Base-by-base conservation (phyloP, 208 protist genomes). In the Leishmania major region DNA sequence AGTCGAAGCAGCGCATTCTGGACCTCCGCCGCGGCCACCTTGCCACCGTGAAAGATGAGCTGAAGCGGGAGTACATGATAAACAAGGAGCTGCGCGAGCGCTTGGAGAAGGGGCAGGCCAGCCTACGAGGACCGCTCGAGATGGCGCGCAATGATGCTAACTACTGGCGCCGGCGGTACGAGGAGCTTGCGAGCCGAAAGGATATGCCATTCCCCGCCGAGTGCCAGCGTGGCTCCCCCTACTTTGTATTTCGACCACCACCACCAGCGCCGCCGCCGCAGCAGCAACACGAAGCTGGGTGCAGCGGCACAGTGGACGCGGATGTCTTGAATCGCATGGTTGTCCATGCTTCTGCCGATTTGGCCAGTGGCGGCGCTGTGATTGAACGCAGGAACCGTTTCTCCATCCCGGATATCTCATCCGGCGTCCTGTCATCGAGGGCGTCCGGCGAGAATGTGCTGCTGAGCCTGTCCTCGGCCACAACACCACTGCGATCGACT, bases 11-110 rank as follows among this genome's bases (percentile, higher is more conserved):
- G 72, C 82, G 78, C 57, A 73, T 86, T 37, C 86, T 98, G 1
- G 62, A 80, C 2, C 88, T 96, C 35, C 93, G 94, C 19, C 88
- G 96, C 51, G 84, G 91, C 51, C 94, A 92, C 62, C 91, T 98
- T 64, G 92, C 94, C 62, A 90, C 80, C 53, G 83, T 98, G n/a
- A 91, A 93, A 59, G 77, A 85, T 67, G 88, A 87, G 6, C 83
- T 98, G 71, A 75, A 89, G 79, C 83, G 94, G 28, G 95, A 93
- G 84, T 86, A 85, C 70, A 69, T 79, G 43, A 75, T 77, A 28
- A 92, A 88, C 71, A 66, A 87, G 57, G 88, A 93, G 57, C 83
- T 96, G 40, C 88, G 88, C 28, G 79, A 89, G 82, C 84, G 76
- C 1, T 74, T 94, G 1, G 87, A 93, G 51, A 80, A 88, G 57